Percentiles rank a stretch among this genome's conserved stretches.
Conservation (phyloP, 2,329 filamentous ascomycete genomes). For the Stagonosporopsis rhizophila region DNA sequence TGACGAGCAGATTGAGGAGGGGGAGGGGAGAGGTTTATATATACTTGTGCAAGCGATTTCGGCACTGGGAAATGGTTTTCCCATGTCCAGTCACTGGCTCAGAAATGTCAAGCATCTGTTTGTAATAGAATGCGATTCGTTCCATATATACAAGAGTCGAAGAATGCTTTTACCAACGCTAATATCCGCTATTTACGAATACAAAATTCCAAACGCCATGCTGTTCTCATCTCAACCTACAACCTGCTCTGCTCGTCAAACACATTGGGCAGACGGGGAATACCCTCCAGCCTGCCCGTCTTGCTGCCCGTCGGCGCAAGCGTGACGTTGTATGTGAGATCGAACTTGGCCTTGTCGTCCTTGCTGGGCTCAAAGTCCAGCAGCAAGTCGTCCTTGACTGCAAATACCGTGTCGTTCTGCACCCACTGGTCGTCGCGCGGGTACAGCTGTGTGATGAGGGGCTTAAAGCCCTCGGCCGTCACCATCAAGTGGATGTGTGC, state of each 20-base stretch:
- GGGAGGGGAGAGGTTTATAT: conserved; percentile 5
- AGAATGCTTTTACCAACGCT: conserved; percentile 12
- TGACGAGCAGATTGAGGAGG: background rate
- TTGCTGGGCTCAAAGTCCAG: conserved; percentile 64
- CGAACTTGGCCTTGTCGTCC: conserved; percentile 62
- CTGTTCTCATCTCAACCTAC: conserved; percentile 24
- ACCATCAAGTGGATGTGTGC: conserved; percentile 67
- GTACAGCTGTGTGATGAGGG: conserved; percentile 65
- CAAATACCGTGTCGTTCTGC: conserved; percentile 66
- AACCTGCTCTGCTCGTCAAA: conserved; percentile 35
- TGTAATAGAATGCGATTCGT: background rate
- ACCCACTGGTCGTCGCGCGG: conserved; percentile 65
- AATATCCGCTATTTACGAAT: conserved; percentile 24
- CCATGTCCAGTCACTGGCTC: background rate
- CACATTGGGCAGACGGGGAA: conserved; percentile 40
- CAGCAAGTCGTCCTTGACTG: conserved; percentile 67
- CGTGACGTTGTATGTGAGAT: conserved; percentile 68
- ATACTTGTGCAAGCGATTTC: conserved; percentile 3
- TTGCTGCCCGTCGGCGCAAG: conserved; percentile 55
- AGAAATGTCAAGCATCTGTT: background rate
- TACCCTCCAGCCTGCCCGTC: conserved; percentile 41
- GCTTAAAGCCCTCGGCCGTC: conserved; percentile 63
- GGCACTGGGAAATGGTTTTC: conserved; percentile 14
- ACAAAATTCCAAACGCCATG: conserved; percentile 19
- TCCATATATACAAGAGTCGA: background rate